These are phyloP conservation scores for Candida sanyaensis DNA, from an alignment of 1,139 yeast species.

Conservation along the genomic window DNA sequence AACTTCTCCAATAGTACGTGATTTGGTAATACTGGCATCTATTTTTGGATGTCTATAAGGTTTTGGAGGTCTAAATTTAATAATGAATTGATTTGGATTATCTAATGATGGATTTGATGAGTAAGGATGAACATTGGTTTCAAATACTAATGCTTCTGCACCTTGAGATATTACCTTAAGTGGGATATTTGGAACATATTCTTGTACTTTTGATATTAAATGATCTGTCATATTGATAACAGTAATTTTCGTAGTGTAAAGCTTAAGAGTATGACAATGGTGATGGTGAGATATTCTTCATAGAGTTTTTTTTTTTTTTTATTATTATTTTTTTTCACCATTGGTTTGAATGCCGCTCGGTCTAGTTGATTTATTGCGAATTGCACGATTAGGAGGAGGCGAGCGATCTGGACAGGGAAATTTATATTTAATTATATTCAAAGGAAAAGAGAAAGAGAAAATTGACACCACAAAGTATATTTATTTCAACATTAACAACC, in stretches of 20 bases:
- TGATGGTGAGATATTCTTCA: not conserved
- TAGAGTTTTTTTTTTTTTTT: not conserved
- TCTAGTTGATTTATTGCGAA: not conserved
- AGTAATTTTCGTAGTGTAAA: not conserved
- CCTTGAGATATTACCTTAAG: slow-evolving; percentile 76
- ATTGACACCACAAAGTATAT: not conserved
- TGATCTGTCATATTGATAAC: slow-evolving; percentile 41
- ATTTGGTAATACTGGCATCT: slow-evolving; percentile 74
- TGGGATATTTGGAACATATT: slow-evolving; percentile 48
- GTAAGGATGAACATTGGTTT: slow-evolving; percentile 70
- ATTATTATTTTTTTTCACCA: no score
- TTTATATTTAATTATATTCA: no score
- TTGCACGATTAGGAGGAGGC: not conserved
- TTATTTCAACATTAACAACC: not conserved
- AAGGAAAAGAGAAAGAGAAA: not conserved
- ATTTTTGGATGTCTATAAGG: slow-evolving; percentile 85
- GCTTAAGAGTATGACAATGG: no score
- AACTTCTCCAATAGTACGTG: slow-evolving; percentile 83
- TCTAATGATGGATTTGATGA: slow-evolving; percentile 30
- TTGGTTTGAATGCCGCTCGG: not conserved
- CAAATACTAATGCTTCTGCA: slow-evolving; percentile 89
- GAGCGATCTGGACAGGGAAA: not conserved
- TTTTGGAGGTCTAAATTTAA: slow-evolving; percentile 88
- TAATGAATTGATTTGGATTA: slow-evolving; percentile 47
- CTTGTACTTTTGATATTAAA: slow-evolving; percentile 41